These are phyloP conservation scores for Silene latifolia DNA, from an alignment of 148 eudicot genomes.

Conservation along the genomic window DNA sequence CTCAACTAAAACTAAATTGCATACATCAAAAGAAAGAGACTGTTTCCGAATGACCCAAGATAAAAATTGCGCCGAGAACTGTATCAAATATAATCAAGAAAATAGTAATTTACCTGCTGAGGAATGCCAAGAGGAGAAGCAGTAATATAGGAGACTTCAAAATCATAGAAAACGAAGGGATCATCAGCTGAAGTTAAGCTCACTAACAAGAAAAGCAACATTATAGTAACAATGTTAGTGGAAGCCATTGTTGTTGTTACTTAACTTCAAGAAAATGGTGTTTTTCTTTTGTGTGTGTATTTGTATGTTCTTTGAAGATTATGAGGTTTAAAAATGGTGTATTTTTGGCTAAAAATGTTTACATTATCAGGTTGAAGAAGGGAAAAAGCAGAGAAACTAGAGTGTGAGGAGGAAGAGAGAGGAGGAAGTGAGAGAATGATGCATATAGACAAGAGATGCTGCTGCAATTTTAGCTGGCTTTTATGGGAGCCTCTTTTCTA, in stretches of 20 bases:
- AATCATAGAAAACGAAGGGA: constrained; percentile 51
- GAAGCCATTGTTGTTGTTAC: constrained; percentile 28
- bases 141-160: constrained; percentile 83
- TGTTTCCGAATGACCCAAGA: too few species aligned
- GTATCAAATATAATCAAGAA: not conserved
- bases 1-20: too few species aligned
- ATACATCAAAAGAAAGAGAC: too few species aligned
- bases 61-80: too few species aligned
- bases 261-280: too few species aligned
- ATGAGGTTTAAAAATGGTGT: not conserved
- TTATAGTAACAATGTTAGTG: constrained; percentile 12
- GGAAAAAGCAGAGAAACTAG: constrained; percentile 13
- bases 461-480: constrained; percentile 10
- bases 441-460: not conserved
- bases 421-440: constrained; percentile 9
- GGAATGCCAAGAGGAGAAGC: constrained; percentile 74
- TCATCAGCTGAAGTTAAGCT: constrained; percentile 66
- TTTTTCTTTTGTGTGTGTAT: not conserved
- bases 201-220: constrained; percentile 29
- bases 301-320: constrained; percentile 9
- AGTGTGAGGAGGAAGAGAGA: constrained; percentile 16
- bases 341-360: constrained; percentile 10
- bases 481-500: constrained; percentile 17
- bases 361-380: constrained; percentile 31
- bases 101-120: constrained; percentile 29